Conservation (phyloP, 2,329 filamentous ascomycete genomes). For the Apiospora phragmitis region DNA sequence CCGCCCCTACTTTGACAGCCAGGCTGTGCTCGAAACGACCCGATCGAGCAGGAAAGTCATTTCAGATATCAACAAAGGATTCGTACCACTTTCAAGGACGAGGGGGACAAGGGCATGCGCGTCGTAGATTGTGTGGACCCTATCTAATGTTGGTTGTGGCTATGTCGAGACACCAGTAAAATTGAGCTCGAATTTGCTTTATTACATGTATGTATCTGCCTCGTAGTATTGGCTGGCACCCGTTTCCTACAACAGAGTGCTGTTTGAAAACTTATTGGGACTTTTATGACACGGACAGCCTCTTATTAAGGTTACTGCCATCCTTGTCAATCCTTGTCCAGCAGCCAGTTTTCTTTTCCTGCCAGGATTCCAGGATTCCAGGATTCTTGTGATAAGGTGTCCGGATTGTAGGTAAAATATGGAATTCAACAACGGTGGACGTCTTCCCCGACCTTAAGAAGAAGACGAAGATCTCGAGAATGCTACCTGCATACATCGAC, state of each 20-base stretch:
- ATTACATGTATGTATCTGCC: background rate
- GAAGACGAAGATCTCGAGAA: background rate
- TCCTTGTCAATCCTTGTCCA: background rate
- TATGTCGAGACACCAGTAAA: slow-evolving; percentile 8
- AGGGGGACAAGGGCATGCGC: background rate
- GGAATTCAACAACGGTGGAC: background rate
- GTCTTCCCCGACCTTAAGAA: background rate
- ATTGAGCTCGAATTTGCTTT: background rate
- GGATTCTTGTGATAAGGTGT: slow-evolving; percentile 4
- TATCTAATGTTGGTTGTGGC: slow-evolving; percentile 3
- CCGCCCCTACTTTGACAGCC: background rate
- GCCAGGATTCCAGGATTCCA: background rate
- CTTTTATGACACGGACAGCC: slow-evolving; percentile 6
- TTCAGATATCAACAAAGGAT: slow-evolving; percentile 1
- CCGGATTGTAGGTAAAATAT: slow-evolving; percentile 4
- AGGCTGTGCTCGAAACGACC: background rate
- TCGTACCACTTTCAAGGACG: background rate
- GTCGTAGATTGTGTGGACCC: slow-evolving; percentile 7
- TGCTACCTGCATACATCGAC: background rate
- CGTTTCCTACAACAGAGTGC: background rate
- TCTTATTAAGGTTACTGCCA: slow-evolving; percentile 3
- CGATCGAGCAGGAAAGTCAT: background rate
- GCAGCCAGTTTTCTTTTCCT: background rate
- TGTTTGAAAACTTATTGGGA: background rate
- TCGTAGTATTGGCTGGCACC: background rate